phyloP scores from a whole-genome alignment of 2,329 filamentous ascomycete species.

The Colletotrichum sublineola region DNA sequence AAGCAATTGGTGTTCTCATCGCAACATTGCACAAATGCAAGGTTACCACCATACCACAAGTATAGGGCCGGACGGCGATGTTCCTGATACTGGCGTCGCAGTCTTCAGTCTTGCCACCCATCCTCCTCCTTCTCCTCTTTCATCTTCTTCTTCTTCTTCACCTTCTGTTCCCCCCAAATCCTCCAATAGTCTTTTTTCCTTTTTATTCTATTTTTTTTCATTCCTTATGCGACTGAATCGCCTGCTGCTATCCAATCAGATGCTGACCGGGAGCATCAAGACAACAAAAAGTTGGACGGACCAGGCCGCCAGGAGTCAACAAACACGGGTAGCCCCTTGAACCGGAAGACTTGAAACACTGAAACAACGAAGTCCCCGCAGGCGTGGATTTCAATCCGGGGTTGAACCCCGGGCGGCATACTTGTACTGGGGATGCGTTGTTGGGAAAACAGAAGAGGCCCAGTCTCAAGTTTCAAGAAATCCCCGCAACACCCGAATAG shows the following conservation, averaged over 20 bases:
- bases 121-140: neutral
- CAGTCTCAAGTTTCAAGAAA: conserved; percentile 29
- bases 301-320: conserved; percentile 19
- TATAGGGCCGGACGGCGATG: neutral
- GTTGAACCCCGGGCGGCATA: conserved; percentile 32
- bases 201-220: neutral
- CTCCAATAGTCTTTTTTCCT: too few species aligned
- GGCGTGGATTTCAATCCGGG: conserved; percentile 38
- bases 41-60: conserved; percentile 6
- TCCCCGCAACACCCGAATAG: conserved; percentile 14
- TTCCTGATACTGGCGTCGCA: conserved; percentile 2
- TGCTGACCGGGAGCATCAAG: neutral
- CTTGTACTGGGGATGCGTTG: conserved; percentile 11
- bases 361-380: conserved; percentile 39
- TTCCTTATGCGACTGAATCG: neutral
- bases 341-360: conserved; percentile 41
- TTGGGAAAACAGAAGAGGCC: neutral
- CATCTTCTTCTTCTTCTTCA: neutral
- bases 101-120: neutral
- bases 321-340: conserved; percentile 26
- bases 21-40: conserved; percentile 13
- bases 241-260: conserved; percentile 16
- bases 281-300: conserved; percentile 8
- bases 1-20: conserved; percentile 7
- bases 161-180: too few species aligned